phyloP scores from a whole-genome alignment of 139 green algal genomes.

The Edaphochlamys debaryana region DNA sequence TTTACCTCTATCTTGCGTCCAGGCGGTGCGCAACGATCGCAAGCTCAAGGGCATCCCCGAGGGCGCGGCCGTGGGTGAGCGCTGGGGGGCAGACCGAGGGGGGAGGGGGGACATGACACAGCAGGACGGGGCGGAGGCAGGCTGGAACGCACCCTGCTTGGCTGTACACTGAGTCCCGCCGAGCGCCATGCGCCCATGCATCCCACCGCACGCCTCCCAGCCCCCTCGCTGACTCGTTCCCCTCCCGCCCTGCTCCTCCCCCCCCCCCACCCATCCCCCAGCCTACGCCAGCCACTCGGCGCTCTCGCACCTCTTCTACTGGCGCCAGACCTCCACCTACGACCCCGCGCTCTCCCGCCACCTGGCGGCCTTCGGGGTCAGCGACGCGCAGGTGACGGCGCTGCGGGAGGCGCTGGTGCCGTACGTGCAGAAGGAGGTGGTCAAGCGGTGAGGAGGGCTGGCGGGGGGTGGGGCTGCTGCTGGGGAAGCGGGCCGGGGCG shows the following conservation, averaged over 20 bases:
- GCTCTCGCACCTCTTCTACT: not conserved
- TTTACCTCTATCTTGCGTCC: not conserved
- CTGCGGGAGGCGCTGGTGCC: not conserved
- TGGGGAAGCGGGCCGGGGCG: too few species aligned
- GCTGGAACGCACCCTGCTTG: too few species aligned
- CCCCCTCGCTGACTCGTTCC: not conserved
- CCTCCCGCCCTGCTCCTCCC: not conserved
- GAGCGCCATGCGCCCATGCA: not conserved
- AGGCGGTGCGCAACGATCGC: too few species aligned
- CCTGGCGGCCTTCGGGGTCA: not conserved
- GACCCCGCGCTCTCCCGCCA: not conserved
- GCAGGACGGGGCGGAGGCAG: too few species aligned
- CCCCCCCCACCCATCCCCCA: not conserved
- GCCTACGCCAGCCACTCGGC: slow-evolving; percentile 10
- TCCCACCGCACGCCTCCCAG: not conserved
- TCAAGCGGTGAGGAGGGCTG: not conserved
- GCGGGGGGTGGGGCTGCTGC: too few species aligned
- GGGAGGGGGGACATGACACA: too few species aligned
- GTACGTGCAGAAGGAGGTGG: not conserved
- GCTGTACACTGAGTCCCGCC: not conserved
- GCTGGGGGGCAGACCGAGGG: too few species aligned
- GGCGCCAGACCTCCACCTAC: slow-evolving; percentile 4
- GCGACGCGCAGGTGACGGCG: not conserved
- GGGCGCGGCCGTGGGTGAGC: too few species aligned
- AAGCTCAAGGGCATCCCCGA: too few species aligned